Evolutionary conservation across 208 protist genomes (phyloP), one percentile per base, ranked within the genome.

Genomic region (Leishmania amazonensis): DNA sequence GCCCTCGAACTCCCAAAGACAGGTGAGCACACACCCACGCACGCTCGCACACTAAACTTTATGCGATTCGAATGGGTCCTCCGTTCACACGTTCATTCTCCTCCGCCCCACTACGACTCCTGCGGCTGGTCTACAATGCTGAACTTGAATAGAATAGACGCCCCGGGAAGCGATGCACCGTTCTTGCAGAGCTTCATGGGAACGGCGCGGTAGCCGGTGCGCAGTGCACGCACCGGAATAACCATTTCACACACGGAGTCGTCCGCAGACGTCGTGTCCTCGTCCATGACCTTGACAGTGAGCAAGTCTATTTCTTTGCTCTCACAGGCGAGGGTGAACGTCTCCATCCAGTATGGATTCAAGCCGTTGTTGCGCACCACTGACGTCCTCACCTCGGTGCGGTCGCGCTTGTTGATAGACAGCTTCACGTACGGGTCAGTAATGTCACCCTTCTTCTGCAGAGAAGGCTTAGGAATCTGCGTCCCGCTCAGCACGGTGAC

Each of bases 311-410:
- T 35, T 77, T 94, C 90, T 24, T 81, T 79, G 82, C 80, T 88
- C n/a, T 64, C 77, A 76, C 86, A 85, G 54, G 74, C 19, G 8
- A 91, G 51, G 13, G 86, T 85, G 75, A 94, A 92, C 72, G 84
- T 83, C 81, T 90, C 87, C 83, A 89, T 85, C 94, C 92, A 95
- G 6, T 85, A 81, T 0, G 94, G 91, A 40, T 91, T 88, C 65
- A 95, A 89, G 21, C 91, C 92, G 83, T 97, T 97, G 84, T 96
- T 91, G 58, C 78, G 80, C 76, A 96, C 85, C 54, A 86, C 83
- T 15, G 65, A 81, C 57, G 92, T 94, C 62, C 75, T 83, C 70
- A 83, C 79, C 76, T 62, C 76, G 13, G 51, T 81, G 65, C 80
- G 74, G n/a, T 80, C 77, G 31, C 53, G 58, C n/a, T 88, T 88